A percentile compares a stretch with the other conserved stretches of the same genome.
Conservation (phyloP, 2,329 filamentous ascomycete species). For the Hymenoscyphus salicellus region DNA sequence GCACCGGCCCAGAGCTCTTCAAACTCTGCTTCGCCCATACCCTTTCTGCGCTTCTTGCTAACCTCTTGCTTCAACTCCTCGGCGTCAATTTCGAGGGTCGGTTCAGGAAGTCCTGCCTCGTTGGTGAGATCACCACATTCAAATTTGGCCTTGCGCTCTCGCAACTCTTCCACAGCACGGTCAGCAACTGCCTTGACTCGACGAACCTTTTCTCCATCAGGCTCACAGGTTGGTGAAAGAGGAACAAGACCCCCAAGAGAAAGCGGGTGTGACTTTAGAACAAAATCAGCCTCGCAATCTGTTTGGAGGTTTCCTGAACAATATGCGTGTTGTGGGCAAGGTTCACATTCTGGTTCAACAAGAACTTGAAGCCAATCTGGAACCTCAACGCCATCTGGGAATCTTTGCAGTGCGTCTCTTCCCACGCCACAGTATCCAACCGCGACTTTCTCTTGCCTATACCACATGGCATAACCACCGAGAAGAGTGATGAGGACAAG, state of each 20-base stretch:
- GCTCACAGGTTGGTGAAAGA: constrained; percentile 86
- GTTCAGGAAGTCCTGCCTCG: constrained; percentile 56
- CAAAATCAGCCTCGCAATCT: constrained; percentile 81
- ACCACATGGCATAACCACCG: constrained; percentile 74
- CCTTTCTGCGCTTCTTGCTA: constrained; percentile 71
- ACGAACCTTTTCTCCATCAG: constrained; percentile 87
- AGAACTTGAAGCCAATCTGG: constrained; percentile 70
- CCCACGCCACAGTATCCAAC: constrained; percentile 93
- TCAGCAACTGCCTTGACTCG: constrained; percentile 85
- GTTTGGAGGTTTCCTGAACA: constrained; percentile 78
- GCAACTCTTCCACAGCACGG: constrained; percentile 79
- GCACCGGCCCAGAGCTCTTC: constrained; percentile 80
- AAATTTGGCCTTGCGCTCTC: constrained; percentile 80
- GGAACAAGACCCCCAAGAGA: constrained; percentile 78
- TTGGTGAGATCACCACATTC: constrained; percentile 77
- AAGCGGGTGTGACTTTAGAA: constrained; percentile 80
- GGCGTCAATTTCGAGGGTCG: constrained; percentile 61
- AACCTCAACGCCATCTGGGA: constrained; percentile 54
- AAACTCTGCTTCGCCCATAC: constrained; percentile 83
- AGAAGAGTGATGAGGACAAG: constrained; percentile 69
- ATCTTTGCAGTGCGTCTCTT: constrained; percentile 49
- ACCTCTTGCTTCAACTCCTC: constrained; percentile 75
- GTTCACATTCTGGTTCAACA: constrained; percentile 79
- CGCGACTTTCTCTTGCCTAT: constrained; percentile 90
- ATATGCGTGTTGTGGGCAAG: constrained; percentile 84